Conservation (phyloP, 2,329 filamentous ascomycete species). For the Fonsecaea multimorphosa region DNA sequence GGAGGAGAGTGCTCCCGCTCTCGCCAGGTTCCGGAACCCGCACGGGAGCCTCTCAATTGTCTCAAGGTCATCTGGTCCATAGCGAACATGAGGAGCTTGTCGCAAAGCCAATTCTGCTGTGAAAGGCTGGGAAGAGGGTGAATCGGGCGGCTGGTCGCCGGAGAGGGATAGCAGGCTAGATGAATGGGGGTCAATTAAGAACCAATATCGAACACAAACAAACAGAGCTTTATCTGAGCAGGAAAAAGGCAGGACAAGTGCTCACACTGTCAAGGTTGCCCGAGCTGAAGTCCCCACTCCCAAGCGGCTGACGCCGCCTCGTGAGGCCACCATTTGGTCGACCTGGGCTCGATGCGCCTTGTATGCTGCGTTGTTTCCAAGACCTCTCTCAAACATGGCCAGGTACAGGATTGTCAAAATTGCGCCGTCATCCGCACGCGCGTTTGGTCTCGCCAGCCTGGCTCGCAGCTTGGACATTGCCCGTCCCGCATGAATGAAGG, state of each 20-base stretch:
- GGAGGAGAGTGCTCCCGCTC: neutral
- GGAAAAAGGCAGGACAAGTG: neutral
- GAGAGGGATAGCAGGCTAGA: neutral
- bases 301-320: neutral
- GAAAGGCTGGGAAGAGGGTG: neutral
- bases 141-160: neutral
- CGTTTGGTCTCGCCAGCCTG: neutral
- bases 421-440: neutral
- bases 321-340: neutral
- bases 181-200: neutral
- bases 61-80: neutral
- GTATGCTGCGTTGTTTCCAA: neutral
- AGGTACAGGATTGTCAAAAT: conserved; percentile 3
- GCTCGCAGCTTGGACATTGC: conserved; percentile 1
- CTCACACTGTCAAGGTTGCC: neutral
- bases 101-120: neutral
- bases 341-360: neutral
- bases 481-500: neutral
- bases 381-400: neutral
- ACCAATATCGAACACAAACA: no score
- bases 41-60: neutral
- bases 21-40: neutral
- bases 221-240: neutral
- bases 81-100: neutral
- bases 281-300: neutral